Evolutionary conservation across 495 filamentous ascomycete genomes (phyloP).

Genomic region (Trichoderma erinaceum): DNA sequence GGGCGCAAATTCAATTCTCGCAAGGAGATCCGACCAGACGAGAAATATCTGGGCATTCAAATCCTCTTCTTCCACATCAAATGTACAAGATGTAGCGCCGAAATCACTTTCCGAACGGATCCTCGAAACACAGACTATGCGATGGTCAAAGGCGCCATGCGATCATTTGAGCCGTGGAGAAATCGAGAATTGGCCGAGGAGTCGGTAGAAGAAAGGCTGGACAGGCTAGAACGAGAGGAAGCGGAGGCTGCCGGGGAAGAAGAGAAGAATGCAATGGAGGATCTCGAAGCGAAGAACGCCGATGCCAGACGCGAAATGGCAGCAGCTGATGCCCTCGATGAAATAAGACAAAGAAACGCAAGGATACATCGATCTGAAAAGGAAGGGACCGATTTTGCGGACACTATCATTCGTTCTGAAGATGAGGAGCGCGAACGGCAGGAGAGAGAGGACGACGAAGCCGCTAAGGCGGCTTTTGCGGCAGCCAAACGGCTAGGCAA

Average conservation of each 20-base stretch:
- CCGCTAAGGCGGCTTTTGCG: slow-evolving; percentile 74
- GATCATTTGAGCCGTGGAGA: slow-evolving; percentile 92
- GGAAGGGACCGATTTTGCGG: slow-evolving; percentile 46
- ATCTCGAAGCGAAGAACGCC: slow-evolving; percentile 78
- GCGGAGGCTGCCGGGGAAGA: slow-evolving; percentile 52
- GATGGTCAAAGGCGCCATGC: slow-evolving; percentile 63
- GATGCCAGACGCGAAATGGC: slow-evolving; percentile 98
- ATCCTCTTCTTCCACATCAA: slow-evolving; percentile 94
- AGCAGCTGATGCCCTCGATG: slow-evolving; percentile 91
- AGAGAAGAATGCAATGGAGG: slow-evolving; percentile 79
- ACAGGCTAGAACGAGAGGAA: slow-evolving; percentile 72
- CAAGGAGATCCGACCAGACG: slow-evolving; percentile 80
- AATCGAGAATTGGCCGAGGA: slow-evolving; percentile 56
- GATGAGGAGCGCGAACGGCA: slow-evolving; percentile 57
- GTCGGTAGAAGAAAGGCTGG: slow-evolving; percentile 82
- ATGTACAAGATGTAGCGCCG: slow-evolving; percentile 81
- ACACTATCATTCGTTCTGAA: slow-evolving; percentile 31
- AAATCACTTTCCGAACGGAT: slow-evolving; percentile 94
- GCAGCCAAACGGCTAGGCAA: slow-evolving; percentile 37
- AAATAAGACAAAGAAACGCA: slow-evolving; percentile 88
- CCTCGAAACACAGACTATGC: slow-evolving; percentile 92
- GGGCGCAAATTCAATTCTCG: slow-evolving; percentile 96
- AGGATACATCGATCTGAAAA: slow-evolving; percentile 68
- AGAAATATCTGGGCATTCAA: slow-evolving; percentile 82
- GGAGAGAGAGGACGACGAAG: slow-evolving; percentile 82